Conservation (phyloP, 108 stramenopile species). For the Schizochytrium sp. region DNA sequence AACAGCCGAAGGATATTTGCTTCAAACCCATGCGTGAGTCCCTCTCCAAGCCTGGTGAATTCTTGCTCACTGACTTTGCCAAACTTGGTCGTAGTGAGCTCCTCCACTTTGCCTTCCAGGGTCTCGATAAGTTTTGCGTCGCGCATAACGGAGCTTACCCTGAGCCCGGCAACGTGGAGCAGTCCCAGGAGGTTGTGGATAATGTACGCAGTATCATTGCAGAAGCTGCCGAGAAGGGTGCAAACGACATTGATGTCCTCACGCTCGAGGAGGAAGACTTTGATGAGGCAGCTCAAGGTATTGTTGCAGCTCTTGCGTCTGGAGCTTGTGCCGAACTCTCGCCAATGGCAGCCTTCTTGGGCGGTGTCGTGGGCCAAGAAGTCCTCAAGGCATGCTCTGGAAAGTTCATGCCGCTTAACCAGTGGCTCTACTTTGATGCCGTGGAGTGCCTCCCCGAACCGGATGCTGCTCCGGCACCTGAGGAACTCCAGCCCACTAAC, state of each 20-base stretch:
- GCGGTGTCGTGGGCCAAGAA: conserved; percentile 98
- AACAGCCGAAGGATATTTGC: conserved; percentile 82
- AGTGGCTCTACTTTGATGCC: conserved; percentile 97
- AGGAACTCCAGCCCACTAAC: conserved; percentile 64
- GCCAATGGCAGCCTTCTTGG: conserved; percentile 95
- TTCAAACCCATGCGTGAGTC: conserved; percentile 86
- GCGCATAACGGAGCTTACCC: conserved; percentile 77
- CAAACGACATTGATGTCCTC: neutral
- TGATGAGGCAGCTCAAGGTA: conserved; percentile 67
- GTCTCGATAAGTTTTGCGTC: conserved; percentile 78
- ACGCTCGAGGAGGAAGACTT: conserved; percentile 73
- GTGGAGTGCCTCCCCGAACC: conserved; percentile 87
- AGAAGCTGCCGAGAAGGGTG: neutral
- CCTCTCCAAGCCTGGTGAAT: conserved; percentile 83
- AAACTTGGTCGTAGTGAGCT: conserved; percentile 93
- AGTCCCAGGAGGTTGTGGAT: conserved; percentile 78
- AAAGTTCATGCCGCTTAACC: conserved; percentile 95
- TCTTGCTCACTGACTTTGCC: conserved; percentile 96
- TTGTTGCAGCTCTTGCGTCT: conserved; percentile 79
- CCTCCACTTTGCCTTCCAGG: conserved; percentile 87
- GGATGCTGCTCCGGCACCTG: conserved; percentile 47
- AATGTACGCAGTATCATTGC: neutral
- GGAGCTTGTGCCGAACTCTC: conserved; percentile 86
- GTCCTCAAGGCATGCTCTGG: conserved; percentile 98
- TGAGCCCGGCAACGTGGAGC: conserved; percentile 81